Evolutionary conservation across 495 filamentous ascomycete genomes (phyloP), one percentile per base, ranked within the genome.

Genomic region (Neurospora pannonica): DNA sequence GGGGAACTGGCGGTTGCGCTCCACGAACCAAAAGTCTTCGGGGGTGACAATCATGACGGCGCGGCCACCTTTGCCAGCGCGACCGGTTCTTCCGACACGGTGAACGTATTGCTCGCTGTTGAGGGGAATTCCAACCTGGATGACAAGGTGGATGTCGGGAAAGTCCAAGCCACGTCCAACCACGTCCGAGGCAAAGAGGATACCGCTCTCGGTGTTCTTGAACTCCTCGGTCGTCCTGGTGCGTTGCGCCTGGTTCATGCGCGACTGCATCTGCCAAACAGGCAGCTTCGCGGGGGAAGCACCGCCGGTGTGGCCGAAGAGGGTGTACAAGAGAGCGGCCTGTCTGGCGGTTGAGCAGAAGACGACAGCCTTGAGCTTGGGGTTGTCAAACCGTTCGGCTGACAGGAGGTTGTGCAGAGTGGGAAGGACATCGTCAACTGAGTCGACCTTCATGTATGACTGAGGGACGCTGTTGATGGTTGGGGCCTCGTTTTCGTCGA

Each of bases 301-400:
- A 88, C 79, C 77, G 94, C 80, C 78, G 92, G 95, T 75, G 93
- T 91, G 80, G 92, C 94, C 80, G 91, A 82, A 82, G 43, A 82
- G 21, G 42, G 79, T 77, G 74, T 82, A 82, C 71, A 97, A 90
- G 90, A 96, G 97, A 84, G 95, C 95, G 80, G 97, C 95, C 92
- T 98, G 97, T 86, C 96, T 89, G 79, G 95, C 93, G 78, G 95
- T 98, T 87, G 97, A 97, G 88, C 95, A 96, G 92, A 98, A 98
- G 86, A 97, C 95, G 83, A 98, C 93, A 75, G 96, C 95, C 85
- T 82, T 82, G 74, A 82, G 77, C 7, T 70, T 67, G 31, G 97
- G 94, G 78, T 94, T 97, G 85, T 77, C 97, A 81, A 97, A 91
- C 42, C 92, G 96, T 86, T 98, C 96, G 86, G 97, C 97, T 71